phyloP scores from a whole-genome alignment of 306 rosid species.

The Geum urbanum region DNA sequence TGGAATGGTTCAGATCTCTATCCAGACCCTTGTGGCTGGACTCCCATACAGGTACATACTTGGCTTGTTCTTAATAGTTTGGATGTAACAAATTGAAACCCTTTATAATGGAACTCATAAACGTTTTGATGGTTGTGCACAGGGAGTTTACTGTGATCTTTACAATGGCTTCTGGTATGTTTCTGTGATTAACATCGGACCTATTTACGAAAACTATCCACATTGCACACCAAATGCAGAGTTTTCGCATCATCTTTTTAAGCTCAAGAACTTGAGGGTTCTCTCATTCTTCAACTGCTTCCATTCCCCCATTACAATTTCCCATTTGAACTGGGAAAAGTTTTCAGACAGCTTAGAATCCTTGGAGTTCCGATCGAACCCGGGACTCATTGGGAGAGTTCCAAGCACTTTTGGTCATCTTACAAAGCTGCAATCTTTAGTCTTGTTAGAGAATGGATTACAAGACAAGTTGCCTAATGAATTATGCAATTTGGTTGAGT shows the following conservation, averaged over 20 bases:
- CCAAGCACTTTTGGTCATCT: slow-evolving; percentile 40
- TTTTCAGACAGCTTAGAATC: slow-evolving; percentile 40
- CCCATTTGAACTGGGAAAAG: slow-evolving; percentile 41
- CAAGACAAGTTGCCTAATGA: slow-evolving; percentile 36
- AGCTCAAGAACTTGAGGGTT: slow-evolving; percentile 39
- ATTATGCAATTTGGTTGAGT: slow-evolving; percentile 28
- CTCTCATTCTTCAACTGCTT: slow-evolving; percentile 44
- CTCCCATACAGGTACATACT: slow-evolving; percentile 46
- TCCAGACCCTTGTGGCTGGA: slow-evolving; percentile 68
- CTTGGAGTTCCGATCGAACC: slow-evolving; percentile 46
- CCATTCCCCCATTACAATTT: slow-evolving; percentile 33
- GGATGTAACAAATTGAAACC: background rate
- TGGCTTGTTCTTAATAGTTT: background rate
- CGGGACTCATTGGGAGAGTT: slow-evolving; percentile 44
- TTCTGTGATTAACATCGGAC: slow-evolving; percentile 37
- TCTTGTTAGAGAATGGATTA: slow-evolving; percentile 40
- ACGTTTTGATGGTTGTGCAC: slow-evolving; percentile 3
- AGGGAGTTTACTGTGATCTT: slow-evolving; percentile 52
- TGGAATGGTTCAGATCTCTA: slow-evolving; percentile 63
- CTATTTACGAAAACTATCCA: slow-evolving; percentile 42
- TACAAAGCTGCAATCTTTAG: slow-evolving; percentile 41
- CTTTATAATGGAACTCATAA: background rate
- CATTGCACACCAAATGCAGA: slow-evolving; percentile 28
- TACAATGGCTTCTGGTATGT: slow-evolving; percentile 49
- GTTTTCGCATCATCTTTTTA: slow-evolving; percentile 40